Evolutionary conservation across 2,329 filamentous ascomycete genomes (phyloP).

Genomic region (Pseudogymnoascus sp.): DNA sequence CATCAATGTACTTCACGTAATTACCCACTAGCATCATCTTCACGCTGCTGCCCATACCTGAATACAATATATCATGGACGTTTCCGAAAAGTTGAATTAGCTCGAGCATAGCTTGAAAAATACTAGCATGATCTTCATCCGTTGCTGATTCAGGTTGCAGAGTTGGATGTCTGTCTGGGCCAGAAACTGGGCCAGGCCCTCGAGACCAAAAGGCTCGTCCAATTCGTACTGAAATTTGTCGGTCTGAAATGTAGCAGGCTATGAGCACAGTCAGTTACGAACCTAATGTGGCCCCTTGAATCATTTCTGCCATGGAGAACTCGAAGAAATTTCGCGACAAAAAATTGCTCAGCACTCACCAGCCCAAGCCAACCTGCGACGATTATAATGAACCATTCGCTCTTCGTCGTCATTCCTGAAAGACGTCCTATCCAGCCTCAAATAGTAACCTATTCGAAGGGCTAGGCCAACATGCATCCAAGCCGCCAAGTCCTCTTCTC

Average conservation of each 20-base stretch:
- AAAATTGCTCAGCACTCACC: constrained; percentile 32
- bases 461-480: constrained; percentile 74
- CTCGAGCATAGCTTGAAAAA: constrained; percentile 65
- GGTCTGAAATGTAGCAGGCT: constrained; percentile 54
- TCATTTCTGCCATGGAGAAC: neutral
- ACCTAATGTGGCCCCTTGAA: neutral
- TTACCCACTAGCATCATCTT: constrained; percentile 64
- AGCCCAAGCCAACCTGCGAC: constrained; percentile 62
- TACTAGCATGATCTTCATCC: constrained; percentile 59
- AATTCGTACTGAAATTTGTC: constrained; percentile 62
- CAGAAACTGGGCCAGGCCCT: constrained; percentile 61
- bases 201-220: constrained; percentile 69
- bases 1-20: constrained; percentile 69
- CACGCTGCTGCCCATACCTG: constrained; percentile 61
- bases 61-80: constrained; percentile 67
- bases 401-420: constrained; percentile 53
- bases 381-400: constrained; percentile 52
- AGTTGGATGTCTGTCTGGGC: constrained; percentile 43
- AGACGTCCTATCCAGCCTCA: constrained; percentile 61
- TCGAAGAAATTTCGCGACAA: neutral
- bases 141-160: constrained; percentile 50
- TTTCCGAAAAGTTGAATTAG: constrained; percentile 67
- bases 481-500: constrained; percentile 66
- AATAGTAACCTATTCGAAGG: constrained; percentile 61
- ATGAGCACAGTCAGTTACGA: neutral